Base-by-base conservation (phyloP, 352 stramenopile genomes). In the Phytopythium chamaehyphon region DNA sequence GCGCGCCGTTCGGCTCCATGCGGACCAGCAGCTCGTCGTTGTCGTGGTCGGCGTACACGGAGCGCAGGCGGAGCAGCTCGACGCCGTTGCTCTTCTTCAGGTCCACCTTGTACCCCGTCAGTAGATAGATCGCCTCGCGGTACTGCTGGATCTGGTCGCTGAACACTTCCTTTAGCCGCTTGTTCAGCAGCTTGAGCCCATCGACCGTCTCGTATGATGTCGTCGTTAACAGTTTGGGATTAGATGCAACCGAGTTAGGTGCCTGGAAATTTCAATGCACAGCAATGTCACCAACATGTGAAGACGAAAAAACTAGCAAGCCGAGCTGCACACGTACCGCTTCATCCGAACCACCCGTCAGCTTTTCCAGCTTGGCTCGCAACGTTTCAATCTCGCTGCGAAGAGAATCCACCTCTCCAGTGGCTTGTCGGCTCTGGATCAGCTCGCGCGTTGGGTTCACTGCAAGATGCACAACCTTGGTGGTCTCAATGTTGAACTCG, bases 81-180 rank as follows among this genome's bases (percentile, higher is more conserved):
- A 82, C 67, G 7, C 79, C 78, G 40, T 91, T 86, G 55, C 67
- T 90, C 50, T 89, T 88, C 54, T 86, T 86, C 31, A 95, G 49
- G 54, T 95, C 83, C n/a, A 96, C 75, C 57, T 96, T 95, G 66
- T 80, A 96, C 9, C 88, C 89, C 1, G 84, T 96, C 26, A 96
- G 71, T 23, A 94, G 73, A 45, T 92, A 95, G 8, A 97, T 82
- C 1, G 86, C 85, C 47, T 97, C 83, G 33, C 88, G 78, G 58
- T 95, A 96, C 47, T 88, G 83, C 57, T 87, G 78, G 39, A 90
- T 96, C 71, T 93, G 82, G 51, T 96, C 86, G 54, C 76, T 84
- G 33, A 93, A 96, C 46, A 85, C 75, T 68, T 93, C 73, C 51
- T 97, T 96, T 43, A 97, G 62, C 0, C 89, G 83, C 57, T 93